phyloP scores from a whole-genome alignment of 306 rosid genomes.

The Leucaena leucocephala region DNA sequence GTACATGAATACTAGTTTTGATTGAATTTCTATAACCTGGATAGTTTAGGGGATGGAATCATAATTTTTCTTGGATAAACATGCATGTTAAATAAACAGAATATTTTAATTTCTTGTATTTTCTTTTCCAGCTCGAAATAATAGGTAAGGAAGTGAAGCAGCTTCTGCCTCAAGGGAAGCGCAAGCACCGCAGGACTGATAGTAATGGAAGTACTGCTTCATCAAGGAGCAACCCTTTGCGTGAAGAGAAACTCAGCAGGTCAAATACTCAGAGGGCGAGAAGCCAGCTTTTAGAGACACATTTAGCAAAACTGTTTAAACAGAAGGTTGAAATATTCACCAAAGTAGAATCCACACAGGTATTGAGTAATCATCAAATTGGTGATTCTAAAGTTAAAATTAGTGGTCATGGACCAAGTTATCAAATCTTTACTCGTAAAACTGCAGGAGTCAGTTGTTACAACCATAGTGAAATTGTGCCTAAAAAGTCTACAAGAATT shows the following conservation, averaged over 20 bases:
- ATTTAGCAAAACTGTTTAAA: conserved; percentile 86
- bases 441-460: conserved; percentile 81
- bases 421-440: conserved; percentile 36
- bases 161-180: conserved; percentile 70
- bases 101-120: conserved; percentile 29
- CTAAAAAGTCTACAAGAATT: conserved; percentile 92
- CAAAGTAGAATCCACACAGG: conserved; percentile 90
- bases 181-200: conserved; percentile 71
- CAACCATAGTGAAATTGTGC: conserved; percentile 69
- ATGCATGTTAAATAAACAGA: neutral
- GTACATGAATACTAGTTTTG: conserved; percentile 20
- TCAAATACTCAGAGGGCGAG: conserved; percentile 79
- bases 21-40: neutral
- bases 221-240: conserved; percentile 83
- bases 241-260: conserved; percentile 67
- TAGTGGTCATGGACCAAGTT: conserved; percentile 25
- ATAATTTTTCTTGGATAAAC: neutral
- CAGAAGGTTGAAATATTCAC: conserved; percentile 95
- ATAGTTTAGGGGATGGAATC: neutral
- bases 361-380: conserved; percentile 31
- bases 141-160: conserved; percentile 75
- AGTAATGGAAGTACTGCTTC: conserved; percentile 82
- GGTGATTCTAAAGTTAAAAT: conserved; percentile 19
- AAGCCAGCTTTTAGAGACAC: conserved; percentile 92
- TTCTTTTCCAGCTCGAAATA: conserved; percentile 62